Conservation (phyloP, 129 eudicot species). For the Flaveria robusta region DNA sequence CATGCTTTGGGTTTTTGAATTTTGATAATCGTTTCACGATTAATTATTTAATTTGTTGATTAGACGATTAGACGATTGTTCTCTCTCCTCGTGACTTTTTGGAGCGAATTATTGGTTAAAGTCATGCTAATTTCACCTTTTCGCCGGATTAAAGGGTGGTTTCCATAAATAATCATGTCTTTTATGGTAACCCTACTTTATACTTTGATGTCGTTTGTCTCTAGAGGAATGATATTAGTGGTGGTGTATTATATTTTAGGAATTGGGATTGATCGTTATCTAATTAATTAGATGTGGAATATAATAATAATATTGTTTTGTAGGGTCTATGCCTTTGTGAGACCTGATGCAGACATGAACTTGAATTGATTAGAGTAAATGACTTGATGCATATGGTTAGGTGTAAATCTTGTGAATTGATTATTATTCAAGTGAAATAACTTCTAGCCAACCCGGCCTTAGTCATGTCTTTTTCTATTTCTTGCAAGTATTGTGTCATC, state of each 20-base stretch:
- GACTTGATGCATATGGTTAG: constrained; percentile 28
- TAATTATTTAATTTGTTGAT: neutral
- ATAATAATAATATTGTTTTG: constrained; percentile 21
- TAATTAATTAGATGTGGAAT: neutral
- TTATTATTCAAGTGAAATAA: constrained; percentile 16
- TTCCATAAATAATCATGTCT: constrained; percentile 23
- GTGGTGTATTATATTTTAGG: constrained; percentile 21
- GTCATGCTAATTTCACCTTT: constrained; percentile 11
- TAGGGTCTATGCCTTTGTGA: constrained; percentile 30
- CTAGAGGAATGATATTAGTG: constrained; percentile 15
- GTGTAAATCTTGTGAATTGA: constrained; percentile 13
- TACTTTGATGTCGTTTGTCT: constrained; percentile 25
- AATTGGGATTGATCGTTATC: constrained; percentile 22
- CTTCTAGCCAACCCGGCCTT: constrained; percentile 26
- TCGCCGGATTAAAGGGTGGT: constrained; percentile 24
- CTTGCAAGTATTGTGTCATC: constrained; percentile 21
- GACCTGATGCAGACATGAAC: constrained; percentile 27
- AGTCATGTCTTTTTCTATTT: constrained; percentile 29
- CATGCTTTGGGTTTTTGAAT: neutral
- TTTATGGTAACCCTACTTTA: constrained; percentile 4
- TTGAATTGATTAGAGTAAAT: constrained; percentile 21
- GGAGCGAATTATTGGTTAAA: neutral
- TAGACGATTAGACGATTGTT: neutral
- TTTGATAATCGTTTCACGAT: neutral
- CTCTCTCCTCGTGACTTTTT: constrained; percentile 8